Evolutionary conservation across 1,284 basidiomycete genomes (phyloP), one percentile per base, ranked within the genome.

Genomic region (Tylopilus sp.): DNA sequence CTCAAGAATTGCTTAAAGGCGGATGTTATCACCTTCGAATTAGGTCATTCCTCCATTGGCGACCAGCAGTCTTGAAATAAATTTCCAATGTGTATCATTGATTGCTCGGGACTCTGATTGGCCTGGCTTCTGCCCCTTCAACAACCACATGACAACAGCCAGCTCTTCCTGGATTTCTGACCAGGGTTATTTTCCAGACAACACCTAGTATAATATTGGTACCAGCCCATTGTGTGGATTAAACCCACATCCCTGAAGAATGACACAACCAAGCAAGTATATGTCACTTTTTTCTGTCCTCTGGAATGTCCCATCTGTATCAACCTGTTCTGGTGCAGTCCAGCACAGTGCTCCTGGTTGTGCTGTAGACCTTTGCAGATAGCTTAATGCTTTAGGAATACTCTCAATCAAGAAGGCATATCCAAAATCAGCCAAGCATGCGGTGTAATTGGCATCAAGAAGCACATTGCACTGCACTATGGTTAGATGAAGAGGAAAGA

Each of bases 11-110:
- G n/a, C 12, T 34, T 10, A 4, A 57, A n/a, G 1, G 10, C 6
- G 1, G 6, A 0, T 3, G 31, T 21, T 11, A 49, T 30, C 19
- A 0, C n/a, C 6, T 39, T 21, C 1, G 29, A 13, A 1, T 31
- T 0, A 6, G 57, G 57, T 12, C 56, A 43, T 2, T 46, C 40
- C 13, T 45, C 36, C 0, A n/a, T 4, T 0, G 16, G 8, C 12
- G 52, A 47, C 52, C 55, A 58, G 16, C 55, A n/a, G n/a, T n/a
- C n/a, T n/a, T n/a, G n/a, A n/a, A n/a, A n/a, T n/a, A n/a, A n/a
- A n/a, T n/a, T n/a, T n/a, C 58, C 55, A 58, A 11, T 55, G 46
- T 0, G n/a, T n/a, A 12, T 58, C 42, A 21, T 46, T 19, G 2
- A 56, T 26, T 1, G 1, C 2, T 15, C 33, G 45, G 9, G 18